phyloP scores from a whole-genome alignment of 1,139 yeast species.

The Saccharomycopsis hybrid region DNA sequence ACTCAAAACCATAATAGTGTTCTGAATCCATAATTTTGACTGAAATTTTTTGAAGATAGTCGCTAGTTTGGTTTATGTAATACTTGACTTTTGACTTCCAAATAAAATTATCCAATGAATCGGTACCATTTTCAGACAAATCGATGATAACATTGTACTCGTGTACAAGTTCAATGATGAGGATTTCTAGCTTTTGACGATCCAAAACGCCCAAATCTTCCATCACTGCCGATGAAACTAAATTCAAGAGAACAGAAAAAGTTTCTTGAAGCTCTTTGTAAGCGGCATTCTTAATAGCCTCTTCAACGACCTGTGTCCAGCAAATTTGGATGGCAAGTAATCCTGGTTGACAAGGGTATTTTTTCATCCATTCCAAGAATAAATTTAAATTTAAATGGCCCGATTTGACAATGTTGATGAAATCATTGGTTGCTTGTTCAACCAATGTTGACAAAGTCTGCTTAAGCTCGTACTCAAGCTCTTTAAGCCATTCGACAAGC shows the following conservation, averaged over 20 bases:
- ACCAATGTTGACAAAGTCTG: conserved; percentile 39
- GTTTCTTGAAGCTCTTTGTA: conserved; percentile 19
- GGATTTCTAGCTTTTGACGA: conserved; percentile 48
- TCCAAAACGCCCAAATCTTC: conserved; percentile 29
- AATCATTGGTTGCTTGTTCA: conserved; percentile 27
- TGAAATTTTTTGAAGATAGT: conserved; percentile 31
- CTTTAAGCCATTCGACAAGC: conserved; percentile 58
- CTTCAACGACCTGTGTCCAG: conserved; percentile 46
- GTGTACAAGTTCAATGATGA: conserved; percentile 64
- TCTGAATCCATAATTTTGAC: conserved; percentile 49
- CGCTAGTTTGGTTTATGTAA: conserved; percentile 30
- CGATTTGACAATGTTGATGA: conserved; percentile 21
- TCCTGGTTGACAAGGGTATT: conserved; percentile 52
- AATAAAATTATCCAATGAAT: conserved; percentile 26
- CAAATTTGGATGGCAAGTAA: conserved; percentile 51
- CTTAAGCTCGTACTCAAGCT: conserved; percentile 50
- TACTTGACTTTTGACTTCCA: conserved; percentile 57
- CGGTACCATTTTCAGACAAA: conserved; percentile 25
- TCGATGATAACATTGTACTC: conserved; percentile 40
- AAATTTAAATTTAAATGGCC: conserved; percentile 16
- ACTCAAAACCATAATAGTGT: conserved; percentile 73
- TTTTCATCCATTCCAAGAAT: conserved; percentile 31
- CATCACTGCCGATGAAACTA: conserved; percentile 30
- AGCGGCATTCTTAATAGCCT: conserved; percentile 22
- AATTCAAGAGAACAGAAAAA: conserved; percentile 24